Evolutionary conservation across 768 basidiomycete species (phyloP).

Genomic region (Pisolithus orientalis): DNA sequence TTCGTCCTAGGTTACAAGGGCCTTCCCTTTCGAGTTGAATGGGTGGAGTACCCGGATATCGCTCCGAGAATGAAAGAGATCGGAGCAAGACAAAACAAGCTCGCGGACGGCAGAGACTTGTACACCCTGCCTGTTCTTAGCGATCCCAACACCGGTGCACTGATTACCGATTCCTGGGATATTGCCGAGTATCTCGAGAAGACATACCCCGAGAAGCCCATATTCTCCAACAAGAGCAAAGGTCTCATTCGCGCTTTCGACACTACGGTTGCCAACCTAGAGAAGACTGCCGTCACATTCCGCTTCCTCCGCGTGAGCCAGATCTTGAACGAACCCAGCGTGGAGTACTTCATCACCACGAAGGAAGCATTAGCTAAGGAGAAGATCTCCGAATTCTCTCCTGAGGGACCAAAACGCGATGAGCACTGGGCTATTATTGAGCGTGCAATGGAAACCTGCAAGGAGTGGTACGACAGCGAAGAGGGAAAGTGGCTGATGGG

Average conservation of each 20-base stretch:
- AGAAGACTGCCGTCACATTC: not conserved
- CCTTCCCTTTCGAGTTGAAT: constrained; percentile 29
- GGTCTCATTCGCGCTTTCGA: constrained; percentile 1
- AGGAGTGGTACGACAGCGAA: not conserved
- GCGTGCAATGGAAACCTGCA: constrained; percentile 18
- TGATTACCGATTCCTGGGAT: constrained; percentile 2
- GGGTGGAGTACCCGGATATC: constrained; percentile 76
- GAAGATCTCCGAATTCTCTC: constrained; percentile 20
- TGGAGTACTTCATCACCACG: not conserved
- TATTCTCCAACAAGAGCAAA: not conserved
- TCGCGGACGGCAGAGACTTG: not conserved
- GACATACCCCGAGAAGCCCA: constrained; percentile 2
- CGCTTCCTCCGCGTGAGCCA: not conserved
- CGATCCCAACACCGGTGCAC: constrained; percentile 4
- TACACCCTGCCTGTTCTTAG: constrained; percentile 6
- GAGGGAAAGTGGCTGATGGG: constrained; percentile 1
- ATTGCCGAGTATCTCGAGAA: constrained; percentile 8
- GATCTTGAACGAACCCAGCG: not conserved
- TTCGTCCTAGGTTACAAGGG: not conserved
- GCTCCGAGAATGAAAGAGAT: constrained; percentile 73
- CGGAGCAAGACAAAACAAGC: not conserved
- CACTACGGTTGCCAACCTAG: not conserved
- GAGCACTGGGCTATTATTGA: constrained; percentile 34
- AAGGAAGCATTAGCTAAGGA: not conserved
- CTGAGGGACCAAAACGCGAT: constrained; percentile 23